phyloP scores from a whole-genome alignment of 768 basidiomycete genomes.

The Amanita rubescens region DNA sequence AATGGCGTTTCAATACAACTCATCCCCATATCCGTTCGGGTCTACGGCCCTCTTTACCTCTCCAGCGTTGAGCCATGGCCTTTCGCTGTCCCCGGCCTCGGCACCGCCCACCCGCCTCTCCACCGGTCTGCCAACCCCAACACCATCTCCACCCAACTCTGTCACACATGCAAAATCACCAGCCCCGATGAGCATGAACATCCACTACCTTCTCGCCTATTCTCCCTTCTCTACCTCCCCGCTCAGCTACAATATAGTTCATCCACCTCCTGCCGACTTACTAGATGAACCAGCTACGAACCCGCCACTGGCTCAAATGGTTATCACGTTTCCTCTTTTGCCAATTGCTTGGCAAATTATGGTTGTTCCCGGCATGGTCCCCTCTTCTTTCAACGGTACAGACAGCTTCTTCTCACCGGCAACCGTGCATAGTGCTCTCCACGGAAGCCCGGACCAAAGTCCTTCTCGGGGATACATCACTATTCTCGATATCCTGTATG shows the following conservation, averaged over 20 bases:
- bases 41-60: slow-evolving; percentile 16
- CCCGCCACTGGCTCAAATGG: slow-evolving; percentile 29
- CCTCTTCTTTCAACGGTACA: neutral
- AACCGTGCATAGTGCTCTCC: slow-evolving; percentile 1
- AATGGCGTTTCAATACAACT: slow-evolving; percentile 19
- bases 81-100: neutral
- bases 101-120: neutral
- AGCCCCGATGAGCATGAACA: slow-evolving; percentile 20
- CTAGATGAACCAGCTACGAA: slow-evolving; percentile 35
- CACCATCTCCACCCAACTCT: neutral
- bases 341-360: slow-evolving; percentile 22
- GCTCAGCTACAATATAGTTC: slow-evolving; percentile 31
- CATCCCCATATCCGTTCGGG: slow-evolving; percentile 24
- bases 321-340: slow-evolving; percentile 27
- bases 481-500: slow-evolving; percentile 42
- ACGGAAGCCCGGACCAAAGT: slow-evolving; percentile 12
- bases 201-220: slow-evolving; percentile 36
- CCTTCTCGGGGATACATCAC: slow-evolving; percentile 23
- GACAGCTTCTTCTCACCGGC: neutral
- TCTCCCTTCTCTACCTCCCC: slow-evolving; percentile 24
- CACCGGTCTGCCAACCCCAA: neutral
- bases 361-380: slow-evolving; percentile 21
- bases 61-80: slow-evolving; percentile 4
- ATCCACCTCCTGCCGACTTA: slow-evolving; percentile 19
- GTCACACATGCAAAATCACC: slow-evolving; percentile 12